A percentile compares a stretch with the other conserved stretches of the same genome.
These are phyloP conservation scores for Trichosporon sp. DNA, from an alignment of 1,284 basidiomycete species.

Conservation along the genomic window DNA sequence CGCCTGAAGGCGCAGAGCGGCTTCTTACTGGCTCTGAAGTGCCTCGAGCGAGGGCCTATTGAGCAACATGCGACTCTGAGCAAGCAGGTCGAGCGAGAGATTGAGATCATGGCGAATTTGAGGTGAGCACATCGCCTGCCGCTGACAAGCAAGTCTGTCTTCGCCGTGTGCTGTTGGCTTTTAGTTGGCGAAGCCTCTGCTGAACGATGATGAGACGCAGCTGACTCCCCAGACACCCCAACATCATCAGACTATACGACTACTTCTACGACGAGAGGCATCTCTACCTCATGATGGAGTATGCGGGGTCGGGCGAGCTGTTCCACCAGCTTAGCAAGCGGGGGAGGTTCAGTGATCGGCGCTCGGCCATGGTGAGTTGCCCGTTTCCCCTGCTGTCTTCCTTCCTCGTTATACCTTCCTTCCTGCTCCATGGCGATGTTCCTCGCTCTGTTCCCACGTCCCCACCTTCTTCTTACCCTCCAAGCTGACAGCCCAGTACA, in stretches of 20 bases:
- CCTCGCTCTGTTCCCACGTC: background rate
- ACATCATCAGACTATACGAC: slow-evolving; percentile 87
- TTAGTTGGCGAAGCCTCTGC: too few species aligned
- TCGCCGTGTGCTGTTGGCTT: too few species aligned
- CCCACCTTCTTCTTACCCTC: background rate
- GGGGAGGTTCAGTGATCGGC: slow-evolving; percentile 69
- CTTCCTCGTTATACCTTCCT: background rate
- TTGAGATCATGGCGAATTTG: slow-evolving; percentile 70
- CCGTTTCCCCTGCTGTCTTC: too few species aligned
- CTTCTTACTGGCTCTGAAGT: slow-evolving; percentile 19
- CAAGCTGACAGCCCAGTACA: slow-evolving; percentile 57
- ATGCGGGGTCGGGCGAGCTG: slow-evolving; percentile 82
- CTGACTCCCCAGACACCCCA: slow-evolving; percentile 63
- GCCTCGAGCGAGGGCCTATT: slow-evolving; percentile 48
- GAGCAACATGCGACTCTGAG: slow-evolving; percentile 69
- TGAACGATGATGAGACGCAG: too few species aligned
- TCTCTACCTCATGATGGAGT: slow-evolving; percentile 98
- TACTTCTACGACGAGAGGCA: slow-evolving; percentile 97
- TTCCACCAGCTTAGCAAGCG: slow-evolving; percentile 80
- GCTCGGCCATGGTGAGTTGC: slow-evolving; percentile 60
- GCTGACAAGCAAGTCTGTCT: background rate
- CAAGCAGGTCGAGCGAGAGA: slow-evolving; percentile 89
- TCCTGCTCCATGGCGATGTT: background rate
- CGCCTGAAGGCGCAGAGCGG: slow-evolving; percentile 66
- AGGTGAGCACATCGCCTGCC: slow-evolving; percentile 16